Evolutionary conservation across 768 basidiomycete species (phyloP).

Genomic region (Lactarius sp.): DNA sequence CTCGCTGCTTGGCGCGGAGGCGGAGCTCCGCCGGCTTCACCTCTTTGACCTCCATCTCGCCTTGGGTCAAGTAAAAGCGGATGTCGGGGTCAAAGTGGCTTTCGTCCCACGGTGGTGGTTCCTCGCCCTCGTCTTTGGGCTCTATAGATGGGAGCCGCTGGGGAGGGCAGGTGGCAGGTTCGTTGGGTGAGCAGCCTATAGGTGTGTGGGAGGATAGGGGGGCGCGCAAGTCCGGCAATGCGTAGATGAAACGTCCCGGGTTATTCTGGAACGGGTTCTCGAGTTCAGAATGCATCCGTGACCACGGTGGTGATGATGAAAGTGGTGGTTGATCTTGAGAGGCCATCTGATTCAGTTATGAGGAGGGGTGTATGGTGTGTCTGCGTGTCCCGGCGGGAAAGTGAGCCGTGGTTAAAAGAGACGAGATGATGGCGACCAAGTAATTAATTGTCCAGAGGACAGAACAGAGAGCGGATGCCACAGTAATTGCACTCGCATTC

Average conservation of each 20-base stretch:
- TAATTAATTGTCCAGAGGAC: background rate
- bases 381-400: background rate
- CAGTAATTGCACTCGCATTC: background rate
- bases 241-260: conserved; percentile 11
- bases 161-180: background rate
- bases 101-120: background rate
- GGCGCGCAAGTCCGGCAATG: conserved; percentile 9
- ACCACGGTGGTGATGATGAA: background rate
- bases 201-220: background rate
- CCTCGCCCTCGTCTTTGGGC: background rate
- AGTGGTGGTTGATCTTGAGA: background rate
- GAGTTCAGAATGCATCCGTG: background rate
- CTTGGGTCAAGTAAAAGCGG: background rate
- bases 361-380: background rate
- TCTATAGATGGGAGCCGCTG: background rate
- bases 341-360: background rate
- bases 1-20: background rate
- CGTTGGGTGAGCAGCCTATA: background rate
- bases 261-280: conserved; percentile 20
- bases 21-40: background rate
- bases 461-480: background rate
- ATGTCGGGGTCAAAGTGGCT: background rate
- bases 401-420: background rate
- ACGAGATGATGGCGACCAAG: background rate
- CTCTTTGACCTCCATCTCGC: background rate